Conservation (phyloP, 768 basidiomycete species). For the Phlebiopsis flavidoalba region DNA sequence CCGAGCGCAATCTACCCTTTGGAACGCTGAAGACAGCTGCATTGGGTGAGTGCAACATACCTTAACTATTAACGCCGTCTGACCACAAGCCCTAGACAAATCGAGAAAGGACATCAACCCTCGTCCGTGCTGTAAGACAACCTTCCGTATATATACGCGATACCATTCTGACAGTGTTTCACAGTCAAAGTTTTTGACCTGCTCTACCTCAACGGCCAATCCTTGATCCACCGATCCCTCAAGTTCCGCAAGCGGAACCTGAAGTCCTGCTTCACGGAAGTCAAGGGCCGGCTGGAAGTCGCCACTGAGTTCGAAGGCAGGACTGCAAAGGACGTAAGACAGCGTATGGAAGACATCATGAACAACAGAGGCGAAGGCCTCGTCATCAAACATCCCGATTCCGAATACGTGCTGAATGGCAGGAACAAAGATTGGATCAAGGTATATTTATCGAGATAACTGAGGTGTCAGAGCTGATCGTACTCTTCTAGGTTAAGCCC, state of each 20-base stretch:
- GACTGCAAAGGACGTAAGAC: slow-evolving; percentile 76
- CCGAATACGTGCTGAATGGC: slow-evolving; percentile 81
- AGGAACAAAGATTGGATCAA: slow-evolving; percentile 94
- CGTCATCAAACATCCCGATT: slow-evolving; percentile 81
- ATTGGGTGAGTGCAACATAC: slow-evolving; percentile 44
- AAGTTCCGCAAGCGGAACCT: slow-evolving; percentile 78
- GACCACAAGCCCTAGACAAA: slow-evolving; percentile 44
- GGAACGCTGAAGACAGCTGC: slow-evolving; percentile 94
- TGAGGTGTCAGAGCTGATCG: neutral
- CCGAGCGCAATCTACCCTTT: slow-evolving; percentile 85
- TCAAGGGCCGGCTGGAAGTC: slow-evolving; percentile 80
- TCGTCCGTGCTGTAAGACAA: slow-evolving; percentile 81
- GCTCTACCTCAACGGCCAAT: slow-evolving; percentile 80
- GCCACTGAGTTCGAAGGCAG: slow-evolving; percentile 66
- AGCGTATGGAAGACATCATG: slow-evolving; percentile 79
- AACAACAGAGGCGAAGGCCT: slow-evolving; percentile 86
- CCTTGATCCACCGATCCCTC: slow-evolving; percentile 67
- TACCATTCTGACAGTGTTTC: neutral
- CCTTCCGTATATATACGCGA: neutral
- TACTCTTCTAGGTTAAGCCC: slow-evolving; percentile 58
- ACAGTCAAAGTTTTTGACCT: slow-evolving; percentile 98
- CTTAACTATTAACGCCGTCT: slow-evolving; percentile 1
- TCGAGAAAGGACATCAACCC: slow-evolving; percentile 67
- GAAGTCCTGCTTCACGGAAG: slow-evolving; percentile 56
- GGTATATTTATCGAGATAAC: slow-evolving; percentile 29